A percentile compares a stretch with the other conserved stretches of the same genome.
Evolutionary conservation across 371 early-diverging fungal genomes (phyloP).

Genomic region (Mortierella polycephala): DNA sequence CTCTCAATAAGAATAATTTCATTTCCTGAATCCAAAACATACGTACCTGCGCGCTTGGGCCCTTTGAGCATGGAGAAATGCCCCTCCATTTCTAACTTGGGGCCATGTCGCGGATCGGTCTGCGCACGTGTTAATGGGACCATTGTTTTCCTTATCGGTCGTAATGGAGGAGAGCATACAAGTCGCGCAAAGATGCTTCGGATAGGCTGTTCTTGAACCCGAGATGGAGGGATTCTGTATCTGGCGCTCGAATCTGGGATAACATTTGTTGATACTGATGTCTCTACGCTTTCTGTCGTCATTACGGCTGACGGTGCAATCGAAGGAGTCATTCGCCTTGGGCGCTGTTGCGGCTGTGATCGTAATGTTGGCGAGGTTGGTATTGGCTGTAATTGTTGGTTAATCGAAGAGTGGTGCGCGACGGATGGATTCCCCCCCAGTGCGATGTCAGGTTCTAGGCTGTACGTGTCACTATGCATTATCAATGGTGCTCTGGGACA

Average conservation of each 20-base stretch:
- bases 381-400: too few relatives aligned
- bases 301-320: not conserved
- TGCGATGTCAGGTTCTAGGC: too few relatives aligned
- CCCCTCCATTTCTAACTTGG: too few relatives aligned
- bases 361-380: too few relatives aligned
- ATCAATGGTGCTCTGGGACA: too few relatives aligned
- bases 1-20: conserved; percentile 38
- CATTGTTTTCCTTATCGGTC: not conserved
- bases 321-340: not conserved
- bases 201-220: not conserved
- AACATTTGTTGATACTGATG: too few relatives aligned
- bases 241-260: too few relatives aligned
- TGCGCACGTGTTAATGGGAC: not conserved
- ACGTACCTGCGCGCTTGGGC: not conserved
- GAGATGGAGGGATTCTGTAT: not conserved
- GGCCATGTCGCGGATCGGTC: conserved; percentile 3
- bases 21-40: not conserved
- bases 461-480: too few relatives aligned
- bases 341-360: too few relatives aligned
- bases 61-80: not conserved
- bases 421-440: too few relatives aligned
- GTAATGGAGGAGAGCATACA: conserved; percentile 36
- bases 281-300: too few relatives aligned
- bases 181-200: conserved; percentile 28
- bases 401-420: too few relatives aligned